phyloP scores from a whole-genome alignment of 257 asterid species.

The Plantago elongata region DNA sequence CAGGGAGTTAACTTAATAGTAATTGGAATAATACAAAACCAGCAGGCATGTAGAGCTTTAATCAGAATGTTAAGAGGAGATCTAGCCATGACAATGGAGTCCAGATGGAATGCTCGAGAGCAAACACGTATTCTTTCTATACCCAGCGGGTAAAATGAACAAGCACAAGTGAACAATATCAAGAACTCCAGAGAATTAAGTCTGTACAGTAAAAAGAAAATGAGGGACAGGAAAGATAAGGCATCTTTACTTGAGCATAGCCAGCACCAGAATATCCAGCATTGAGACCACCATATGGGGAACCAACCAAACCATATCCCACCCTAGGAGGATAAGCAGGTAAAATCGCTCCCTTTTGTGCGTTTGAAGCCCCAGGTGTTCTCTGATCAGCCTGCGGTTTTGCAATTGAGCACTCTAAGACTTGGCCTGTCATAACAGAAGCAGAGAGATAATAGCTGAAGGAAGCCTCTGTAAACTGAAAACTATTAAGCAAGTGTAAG shows the following conservation, averaged over 20 bases:
- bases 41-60: background rate
- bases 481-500: slow-evolving; percentile 15
- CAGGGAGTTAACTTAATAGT: background rate
- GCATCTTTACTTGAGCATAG: slow-evolving; percentile 65
- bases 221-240: slow-evolving; percentile 16
- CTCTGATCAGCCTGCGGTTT: slow-evolving; percentile 95
- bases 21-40: background rate
- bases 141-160: too few species aligned
- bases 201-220: background rate
- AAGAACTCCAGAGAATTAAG: background rate
- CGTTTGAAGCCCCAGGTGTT: slow-evolving; percentile 45
- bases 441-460: slow-evolving; percentile 16
- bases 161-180: too few species aligned
- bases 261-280: slow-evolving; percentile 54
- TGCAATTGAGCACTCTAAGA: slow-evolving; percentile 92
- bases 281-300: slow-evolving; percentile 70
- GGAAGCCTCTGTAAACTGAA: slow-evolving; percentile 15
- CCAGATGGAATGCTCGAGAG: background rate
- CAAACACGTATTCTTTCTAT: background rate
- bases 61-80: background rate
- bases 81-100: too few species aligned
- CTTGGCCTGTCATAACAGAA: slow-evolving; percentile 57
- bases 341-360: slow-evolving; percentile 54
- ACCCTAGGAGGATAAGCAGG: slow-evolving; percentile 69
- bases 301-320: slow-evolving; percentile 82